Evolutionary conservation across 2,329 filamentous ascomycete species (phyloP), one percentile per base, ranked within the genome.

Genomic region (Aspergillus amoenus): DNA sequence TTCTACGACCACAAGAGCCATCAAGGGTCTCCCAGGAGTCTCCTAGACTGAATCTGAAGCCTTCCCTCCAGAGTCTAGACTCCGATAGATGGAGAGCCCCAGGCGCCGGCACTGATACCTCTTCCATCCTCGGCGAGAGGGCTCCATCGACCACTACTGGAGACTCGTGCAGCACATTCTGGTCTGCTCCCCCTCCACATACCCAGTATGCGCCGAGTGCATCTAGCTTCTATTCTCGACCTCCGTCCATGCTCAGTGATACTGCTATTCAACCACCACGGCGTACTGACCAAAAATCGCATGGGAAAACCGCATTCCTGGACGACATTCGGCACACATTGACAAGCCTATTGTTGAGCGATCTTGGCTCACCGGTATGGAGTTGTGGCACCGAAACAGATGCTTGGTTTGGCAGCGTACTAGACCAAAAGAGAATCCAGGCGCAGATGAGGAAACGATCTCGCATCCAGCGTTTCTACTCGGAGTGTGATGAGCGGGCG

Each of bases 331-430:
- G 88, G 65, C 89, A 93, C 69, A 89, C 87, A 0, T 77, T 97
- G 40, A 93, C 88, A 2, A 93, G 91, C 62, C 80, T 99, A 17
- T 77, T 97, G 2, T 78, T 97, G 24, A 97, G 93, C 49, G 94
- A 99, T 70, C 81, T 97, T 4, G 92, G 93, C 5, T 92, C 88
- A 41, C 84, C 91, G 30, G 88, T 97, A 1, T 94, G 95, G 73
- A 86, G 87, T n/a, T 85, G 84, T 50, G 94, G 94, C 3, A 96
- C 92, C 42, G 94, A 99, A 76, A 97, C 93, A 0, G 94, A 97
- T 71, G 81, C 81, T 3, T 97, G 93, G 89, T 94, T 97, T 64
- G 73, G 66, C 62, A 81, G 78, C 56, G 76, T 78, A 5, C 64
- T 79, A 9, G 82, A 84, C 76, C 81, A 66, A 76, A 79, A 63